These are phyloP conservation scores for Achaetomium macrosporum DNA, from an alignment of 2,329 filamentous ascomycete genomes.

Conservation along the genomic window DNA sequence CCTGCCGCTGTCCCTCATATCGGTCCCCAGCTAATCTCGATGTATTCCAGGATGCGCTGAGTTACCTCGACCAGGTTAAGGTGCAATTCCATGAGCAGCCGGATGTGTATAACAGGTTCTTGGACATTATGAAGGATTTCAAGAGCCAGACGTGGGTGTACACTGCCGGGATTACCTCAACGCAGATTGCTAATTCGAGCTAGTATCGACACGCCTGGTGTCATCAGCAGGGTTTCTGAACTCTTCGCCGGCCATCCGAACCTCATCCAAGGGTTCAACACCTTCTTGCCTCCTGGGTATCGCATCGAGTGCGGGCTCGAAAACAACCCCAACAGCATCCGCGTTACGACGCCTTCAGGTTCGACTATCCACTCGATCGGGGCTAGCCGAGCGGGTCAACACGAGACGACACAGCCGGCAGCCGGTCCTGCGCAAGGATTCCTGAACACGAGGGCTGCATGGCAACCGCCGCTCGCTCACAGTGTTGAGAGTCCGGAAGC, in stretches of 20 bases:
- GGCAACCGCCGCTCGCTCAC: slow-evolving; percentile 51
- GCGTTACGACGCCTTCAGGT: slow-evolving; percentile 96
- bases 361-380: slow-evolving; percentile 87
- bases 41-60: slow-evolving; percentile 60
- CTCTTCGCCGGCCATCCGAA: slow-evolving; percentile 94
- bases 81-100: slow-evolving; percentile 96
- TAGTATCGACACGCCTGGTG: slow-evolving; percentile 91
- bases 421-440: slow-evolving; percentile 37
- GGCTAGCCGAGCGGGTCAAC: slow-evolving; percentile 41
- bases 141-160: slow-evolving; percentile 83
- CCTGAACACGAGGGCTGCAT: slow-evolving; percentile 40
- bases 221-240: slow-evolving; percentile 93
- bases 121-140: slow-evolving; percentile 99
- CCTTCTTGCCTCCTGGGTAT: slow-evolving; percentile 91
- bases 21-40: slow-evolving; percentile 24
- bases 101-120: slow-evolving; percentile 92
- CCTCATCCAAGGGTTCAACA: slow-evolving; percentile 96
- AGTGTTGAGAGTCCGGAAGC: slow-evolving; percentile 59
- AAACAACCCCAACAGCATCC: slow-evolving; percentile 90
- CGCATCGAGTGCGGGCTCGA: slow-evolving; percentile 92
- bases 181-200: slow-evolving; percentile 13
- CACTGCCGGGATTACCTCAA: not conserved
- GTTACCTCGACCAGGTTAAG: slow-evolving; percentile 97
- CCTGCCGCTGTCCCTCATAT: not conserved
- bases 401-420: slow-evolving; percentile 38